Evolutionary conservation across 2,329 filamentous ascomycete genomes (phyloP).

Genomic region (Aspergillus ustus): DNA sequence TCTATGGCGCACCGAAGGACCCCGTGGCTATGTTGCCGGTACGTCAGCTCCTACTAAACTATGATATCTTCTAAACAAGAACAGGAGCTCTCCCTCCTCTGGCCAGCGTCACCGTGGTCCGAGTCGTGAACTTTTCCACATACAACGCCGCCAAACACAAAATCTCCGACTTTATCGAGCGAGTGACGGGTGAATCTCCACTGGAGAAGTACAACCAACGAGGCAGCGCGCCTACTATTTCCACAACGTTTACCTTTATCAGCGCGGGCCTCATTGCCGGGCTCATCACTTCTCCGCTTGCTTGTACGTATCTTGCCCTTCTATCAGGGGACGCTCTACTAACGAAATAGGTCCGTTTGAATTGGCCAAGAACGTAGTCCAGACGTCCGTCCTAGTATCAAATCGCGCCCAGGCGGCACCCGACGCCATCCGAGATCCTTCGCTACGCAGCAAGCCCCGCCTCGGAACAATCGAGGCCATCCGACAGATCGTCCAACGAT

Average conservation of each 20-base stretch:
- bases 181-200: conserved; percentile 47
- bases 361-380: conserved; percentile 54
- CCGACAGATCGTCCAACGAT: conserved; percentile 47
- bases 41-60: conserved; percentile 19
- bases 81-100: conserved; percentile 51
- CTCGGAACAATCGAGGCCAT: conserved; percentile 49
- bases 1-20: conserved; percentile 52
- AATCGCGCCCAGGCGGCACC: conserved; percentile 45
- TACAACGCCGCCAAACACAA: conserved; percentile 50
- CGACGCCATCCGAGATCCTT: conserved; percentile 38
- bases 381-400: conserved; percentile 53
- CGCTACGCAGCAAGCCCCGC: conserved; percentile 43
- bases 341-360: conserved; percentile 49
- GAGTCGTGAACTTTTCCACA: conserved; percentile 52
- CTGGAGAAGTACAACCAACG: conserved; percentile 46
- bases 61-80: conserved; percentile 7
- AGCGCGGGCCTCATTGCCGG: conserved; percentile 49
- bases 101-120: conserved; percentile 50
- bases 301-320: conserved; percentile 41
- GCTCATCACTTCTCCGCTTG: conserved; percentile 46
- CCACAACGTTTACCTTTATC: conserved; percentile 49
- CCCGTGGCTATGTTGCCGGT: conserved; percentile 54
- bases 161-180: conserved; percentile 45
- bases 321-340: neutral
- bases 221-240: conserved; percentile 47